A percentile compares a stretch with the other conserved stretches of the same genome.
Conservation (phyloP, 306 rosid genomes). For the Ormosia emarginata region DNA sequence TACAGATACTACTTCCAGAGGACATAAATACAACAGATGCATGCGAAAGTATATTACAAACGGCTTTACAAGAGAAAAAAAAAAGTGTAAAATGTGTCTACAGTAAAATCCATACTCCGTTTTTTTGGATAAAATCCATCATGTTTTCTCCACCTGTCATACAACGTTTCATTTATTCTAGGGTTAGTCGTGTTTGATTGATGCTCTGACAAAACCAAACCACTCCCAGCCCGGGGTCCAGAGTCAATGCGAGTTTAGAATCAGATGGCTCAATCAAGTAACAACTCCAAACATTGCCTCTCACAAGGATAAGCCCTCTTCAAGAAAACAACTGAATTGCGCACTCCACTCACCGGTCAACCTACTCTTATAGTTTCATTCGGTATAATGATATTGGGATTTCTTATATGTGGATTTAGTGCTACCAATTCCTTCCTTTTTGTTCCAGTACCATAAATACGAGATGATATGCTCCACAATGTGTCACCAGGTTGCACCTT, state of each 20-base stretch:
- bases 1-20: background rate
- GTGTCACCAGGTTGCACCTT: constrained; percentile 70
- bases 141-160: background rate
- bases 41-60: background rate
- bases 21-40: background rate
- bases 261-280: background rate
- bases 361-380: constrained; percentile 49
- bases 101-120: background rate
- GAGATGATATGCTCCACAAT: constrained; percentile 85
- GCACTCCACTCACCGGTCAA: constrained; percentile 21
- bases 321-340: background rate
- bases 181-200: background rate
- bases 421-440: constrained; percentile 70
- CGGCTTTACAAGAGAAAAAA: constrained; percentile 9
- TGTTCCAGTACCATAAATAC: constrained; percentile 51
- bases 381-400: constrained; percentile 64
- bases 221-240: background rate
- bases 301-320: background rate
- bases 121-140: background rate
- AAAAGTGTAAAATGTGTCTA: background rate
- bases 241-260: background rate
- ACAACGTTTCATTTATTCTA: background rate
- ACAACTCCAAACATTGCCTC: background rate
- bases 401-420: constrained; percentile 60
- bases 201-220: background rate